A percentile compares a stretch with the other conserved stretches of the same genome.
Evolutionary conservation across 768 basidiomycete genomes (phyloP).

Genomic region (Pholiota molesta): DNA sequence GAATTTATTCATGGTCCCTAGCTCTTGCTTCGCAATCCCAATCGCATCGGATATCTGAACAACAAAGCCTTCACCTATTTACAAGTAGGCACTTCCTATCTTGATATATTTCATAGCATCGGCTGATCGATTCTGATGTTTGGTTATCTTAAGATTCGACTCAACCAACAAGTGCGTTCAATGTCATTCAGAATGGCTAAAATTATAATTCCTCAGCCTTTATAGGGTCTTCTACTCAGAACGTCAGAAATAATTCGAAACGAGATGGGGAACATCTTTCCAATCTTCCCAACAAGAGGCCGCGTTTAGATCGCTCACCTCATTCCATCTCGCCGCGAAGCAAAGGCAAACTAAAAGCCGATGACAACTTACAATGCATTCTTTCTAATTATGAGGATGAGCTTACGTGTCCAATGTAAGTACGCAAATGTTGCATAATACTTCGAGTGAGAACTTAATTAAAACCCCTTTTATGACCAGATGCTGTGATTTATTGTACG

Average conservation of each 20-base stretch:
- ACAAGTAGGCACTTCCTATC: neutral
- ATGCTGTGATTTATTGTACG: slow-evolving; percentile 74
- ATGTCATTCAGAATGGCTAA: neutral
- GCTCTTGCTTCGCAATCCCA: slow-evolving; percentile 3
- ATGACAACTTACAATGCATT: slow-evolving; percentile 25
- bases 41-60: slow-evolving; percentile 1
- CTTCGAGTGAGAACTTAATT: neutral
- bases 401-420: slow-evolving; percentile 74
- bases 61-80: neutral
- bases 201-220: slow-evolving; percentile 1
- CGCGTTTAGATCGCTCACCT: slow-evolving; percentile 15
- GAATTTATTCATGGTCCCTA: neutral
- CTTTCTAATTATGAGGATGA: slow-evolving; percentile 63
- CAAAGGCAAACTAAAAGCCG: slow-evolving; percentile 49
- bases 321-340: slow-evolving; percentile 16
- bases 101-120: neutral
- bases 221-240: slow-evolving; percentile 6
- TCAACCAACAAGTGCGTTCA: neutral
- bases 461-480: slow-evolving; percentile 37
- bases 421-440: slow-evolving; percentile 13
- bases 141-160: neutral
- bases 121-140: neutral
- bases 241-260: neutral
- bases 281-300: slow-evolving; percentile 19
- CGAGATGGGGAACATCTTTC: slow-evolving; percentile 9